Conservation (phyloP, 2,329 filamentous ascomycete genomes). For the Alternaria sp. region DNA sequence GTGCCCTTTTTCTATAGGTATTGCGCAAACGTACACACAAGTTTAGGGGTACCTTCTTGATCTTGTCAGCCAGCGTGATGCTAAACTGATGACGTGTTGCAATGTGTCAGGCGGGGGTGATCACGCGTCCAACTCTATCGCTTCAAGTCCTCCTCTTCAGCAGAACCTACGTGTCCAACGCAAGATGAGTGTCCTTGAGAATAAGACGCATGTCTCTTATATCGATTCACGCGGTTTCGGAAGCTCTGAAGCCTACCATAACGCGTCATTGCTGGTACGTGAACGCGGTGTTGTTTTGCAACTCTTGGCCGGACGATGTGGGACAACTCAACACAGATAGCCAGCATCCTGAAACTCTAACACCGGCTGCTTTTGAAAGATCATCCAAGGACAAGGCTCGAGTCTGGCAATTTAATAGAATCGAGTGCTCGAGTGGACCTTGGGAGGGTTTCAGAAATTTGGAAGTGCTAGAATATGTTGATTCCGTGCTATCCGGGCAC, state of each 20-base stretch:
- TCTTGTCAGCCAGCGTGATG: neutral
- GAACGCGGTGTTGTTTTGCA: neutral
- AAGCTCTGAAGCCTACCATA: neutral
- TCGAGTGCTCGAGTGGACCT: neutral
- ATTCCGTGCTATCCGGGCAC: neutral
- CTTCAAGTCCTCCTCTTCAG: slow-evolving; percentile 19
- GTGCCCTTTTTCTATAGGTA: neutral
- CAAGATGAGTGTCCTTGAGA: neutral
- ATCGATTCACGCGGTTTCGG: neutral
- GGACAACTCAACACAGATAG: neutral
- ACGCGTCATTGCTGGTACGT: neutral
- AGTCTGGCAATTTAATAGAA: neutral
- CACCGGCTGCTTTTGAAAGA: neutral
- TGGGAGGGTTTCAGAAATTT: neutral
- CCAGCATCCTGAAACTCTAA: neutral
- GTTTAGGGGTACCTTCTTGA: neutral
- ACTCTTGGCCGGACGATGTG: slow-evolving; percentile 2
- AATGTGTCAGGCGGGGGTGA: slow-evolving; percentile 20
- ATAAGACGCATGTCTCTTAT: neutral
- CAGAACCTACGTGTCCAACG: neutral
- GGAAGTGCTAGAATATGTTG: neutral
- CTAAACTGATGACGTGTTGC: slow-evolving; percentile 12
- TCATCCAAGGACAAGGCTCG: neutral
- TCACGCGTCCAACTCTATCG: slow-evolving; percentile 16
- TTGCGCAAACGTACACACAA: neutral